Percentiles rank a stretch among this genome's conserved stretches.
Conservation (phyloP, 345 rosid genomes). For the Eucalyptus shirleyi region DNA sequence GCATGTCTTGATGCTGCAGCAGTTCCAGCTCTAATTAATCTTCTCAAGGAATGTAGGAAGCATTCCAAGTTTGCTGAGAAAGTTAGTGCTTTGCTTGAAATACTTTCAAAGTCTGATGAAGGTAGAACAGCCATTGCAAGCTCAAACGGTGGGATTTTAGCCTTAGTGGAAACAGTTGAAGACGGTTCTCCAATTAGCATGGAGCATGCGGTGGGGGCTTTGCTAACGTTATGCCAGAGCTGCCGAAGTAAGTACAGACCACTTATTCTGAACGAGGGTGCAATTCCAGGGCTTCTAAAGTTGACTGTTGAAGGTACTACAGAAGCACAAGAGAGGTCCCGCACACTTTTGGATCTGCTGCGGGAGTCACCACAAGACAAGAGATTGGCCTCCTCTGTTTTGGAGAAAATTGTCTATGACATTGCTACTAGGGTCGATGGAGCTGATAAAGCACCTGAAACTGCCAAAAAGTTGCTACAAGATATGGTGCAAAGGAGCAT, state of each 20-base stretch:
- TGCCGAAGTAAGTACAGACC: conserved; percentile 42
- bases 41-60: conserved; percentile 67
- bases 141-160: conserved; percentile 48
- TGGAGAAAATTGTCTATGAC: conserved; percentile 50
- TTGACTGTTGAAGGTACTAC: conserved; percentile 59
- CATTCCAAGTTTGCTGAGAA: conserved; percentile 72
- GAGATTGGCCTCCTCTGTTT: conserved; percentile 35
- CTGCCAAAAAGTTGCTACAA: conserved; percentile 52
- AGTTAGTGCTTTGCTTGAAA: conserved; percentile 49
- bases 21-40: conserved; percentile 49
- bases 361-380: conserved; percentile 49
- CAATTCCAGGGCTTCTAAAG: conserved; percentile 63
- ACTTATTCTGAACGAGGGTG: conserved; percentile 70
- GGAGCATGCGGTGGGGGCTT: conserved; percentile 51
- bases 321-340: conserved; percentile 57
- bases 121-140: conserved; percentile 43
- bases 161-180: conserved; percentile 65
- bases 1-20: conserved; percentile 43
- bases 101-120: conserved; percentile 53
- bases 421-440: conserved; percentile 51
- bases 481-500: conserved; percentile 72
- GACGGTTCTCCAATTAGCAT: conserved; percentile 60
- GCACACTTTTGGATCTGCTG: conserved; percentile 48
- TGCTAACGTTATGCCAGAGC: conserved; percentile 49
- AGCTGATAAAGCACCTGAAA: conserved; percentile 49